Evolutionary conservation across 371 early-diverging fungal genomes (phyloP).

Genomic region (Dinochytrium kinnereticum): DNA sequence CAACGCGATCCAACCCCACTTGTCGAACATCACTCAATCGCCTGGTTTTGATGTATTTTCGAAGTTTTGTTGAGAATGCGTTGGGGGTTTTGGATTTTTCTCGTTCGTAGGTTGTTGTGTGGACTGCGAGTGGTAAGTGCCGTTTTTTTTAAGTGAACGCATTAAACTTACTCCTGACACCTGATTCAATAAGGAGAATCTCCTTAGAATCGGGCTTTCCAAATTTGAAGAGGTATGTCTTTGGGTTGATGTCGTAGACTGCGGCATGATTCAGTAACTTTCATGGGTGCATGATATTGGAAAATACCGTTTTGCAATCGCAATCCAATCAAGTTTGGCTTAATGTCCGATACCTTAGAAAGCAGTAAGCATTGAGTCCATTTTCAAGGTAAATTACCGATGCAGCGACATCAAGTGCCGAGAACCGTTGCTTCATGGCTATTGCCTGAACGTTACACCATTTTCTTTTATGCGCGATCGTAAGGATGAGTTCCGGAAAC

Average conservation of each 20-base stretch:
- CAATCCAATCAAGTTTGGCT: conserved; percentile 68
- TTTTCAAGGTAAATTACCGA: too few relatives aligned
- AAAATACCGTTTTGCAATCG: conserved; percentile 78
- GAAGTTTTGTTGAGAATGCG: conserved; percentile 86
- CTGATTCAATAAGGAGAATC: conserved; percentile 90
- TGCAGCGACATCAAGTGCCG: conserved; percentile 86
- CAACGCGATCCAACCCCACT: conserved; percentile 90
- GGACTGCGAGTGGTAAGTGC: conserved; percentile 50
- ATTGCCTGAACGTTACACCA: background rate
- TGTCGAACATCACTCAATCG: conserved; percentile 83
- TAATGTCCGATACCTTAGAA: conserved; percentile 20
- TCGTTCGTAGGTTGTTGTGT: conserved; percentile 86
- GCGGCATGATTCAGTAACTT: background rate
- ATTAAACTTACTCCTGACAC: conserved; percentile 67
- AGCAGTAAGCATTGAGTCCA: too few relatives aligned
- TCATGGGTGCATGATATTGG: background rate
- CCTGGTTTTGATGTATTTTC: conserved; percentile 88
- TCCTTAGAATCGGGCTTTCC: conserved; percentile 88
- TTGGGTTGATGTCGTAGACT: conserved; percentile 91
- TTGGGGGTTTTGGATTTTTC: conserved; percentile 89
- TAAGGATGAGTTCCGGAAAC: background rate
- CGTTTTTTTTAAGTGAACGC: background rate
- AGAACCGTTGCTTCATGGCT: conserved; percentile 70
- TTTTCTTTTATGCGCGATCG: too few relatives aligned
- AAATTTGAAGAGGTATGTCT: conserved; percentile 93